Evolutionary conservation across 2,329 filamentous ascomycete species (phyloP), one percentile per base, ranked within the genome.

Genomic region (Trichoderma sp.): DNA sequence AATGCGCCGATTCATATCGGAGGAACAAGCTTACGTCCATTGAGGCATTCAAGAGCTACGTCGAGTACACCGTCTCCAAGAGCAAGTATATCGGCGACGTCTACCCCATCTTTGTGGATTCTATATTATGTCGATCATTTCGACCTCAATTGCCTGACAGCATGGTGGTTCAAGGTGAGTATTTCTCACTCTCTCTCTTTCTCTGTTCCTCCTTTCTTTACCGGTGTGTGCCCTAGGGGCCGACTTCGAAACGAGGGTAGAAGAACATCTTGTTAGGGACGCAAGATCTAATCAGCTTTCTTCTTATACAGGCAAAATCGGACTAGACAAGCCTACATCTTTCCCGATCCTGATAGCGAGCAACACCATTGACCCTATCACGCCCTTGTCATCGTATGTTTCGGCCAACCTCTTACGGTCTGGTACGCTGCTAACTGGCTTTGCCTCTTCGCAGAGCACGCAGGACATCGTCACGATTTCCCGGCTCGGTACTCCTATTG

Each of bases 361-460:
- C 19, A 58, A 58, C 47, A 58, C 43, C n/a, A 58, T 58, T 26
- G 55, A 58, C 10, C 55, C 55, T 24, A 58, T 58, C 47, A 58
- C 55, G 26, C 55, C 55, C 1, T 47, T 58, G 26, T 34, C 14
- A 17, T 47, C 12, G 55, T 58, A 58, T 58, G 43, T 47, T 47
- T 58, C 6, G 43, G n/a, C 12, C 2, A 45, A 41, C 6, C 17
- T 17, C 17, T 58, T 17, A n/a, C 24, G 1, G 9, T 9, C 15
- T 30, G 2, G 17, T 24, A 47, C 47, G 17, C 47, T 15, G 3
- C 55, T 47, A 47, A 58, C 2, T 17, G 3, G 15, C 3, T 5
- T 34, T 47, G 3, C 43, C 43, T 24, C 43, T 58, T 34, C n/a
- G 26, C 10, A 58, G 55, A 6, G 55, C 55, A 2, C 55, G 24